Evolutionary conservation across 129 eudicot genomes (phyloP).

Genomic region (Flaveria sonorensis): DNA sequence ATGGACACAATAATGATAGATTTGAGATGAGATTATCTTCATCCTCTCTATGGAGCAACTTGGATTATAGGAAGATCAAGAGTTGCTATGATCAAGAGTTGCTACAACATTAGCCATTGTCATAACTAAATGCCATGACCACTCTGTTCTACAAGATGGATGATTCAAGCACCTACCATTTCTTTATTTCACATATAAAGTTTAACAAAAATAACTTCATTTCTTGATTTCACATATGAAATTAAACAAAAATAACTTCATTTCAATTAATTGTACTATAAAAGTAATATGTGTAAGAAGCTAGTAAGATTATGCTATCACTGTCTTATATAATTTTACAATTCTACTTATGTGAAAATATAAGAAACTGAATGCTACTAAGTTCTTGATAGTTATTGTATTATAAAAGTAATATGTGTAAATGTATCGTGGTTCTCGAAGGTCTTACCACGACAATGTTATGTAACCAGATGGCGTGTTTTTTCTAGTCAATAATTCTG

Average conservation of each 20-base stretch:
- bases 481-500: conserved; percentile 17
- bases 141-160: conserved; percentile 27
- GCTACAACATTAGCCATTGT: neutral
- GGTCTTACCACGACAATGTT: neutral
- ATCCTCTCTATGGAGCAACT: too few relatives aligned
- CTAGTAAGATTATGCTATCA: neutral
- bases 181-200: neutral
- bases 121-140: conserved; percentile 30
- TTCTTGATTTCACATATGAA: neutral
- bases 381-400: neutral
- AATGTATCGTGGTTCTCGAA: neutral
- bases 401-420: too few relatives aligned
- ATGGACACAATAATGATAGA: too few relatives aligned
- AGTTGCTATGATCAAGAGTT: too few relatives aligned
- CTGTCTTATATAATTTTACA: neutral
- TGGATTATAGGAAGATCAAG: too few relatives aligned
- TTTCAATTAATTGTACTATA: too few relatives aligned
- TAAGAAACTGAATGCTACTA: neutral
- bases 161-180: conserved; percentile 36
- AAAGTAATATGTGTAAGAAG: too few relatives aligned
- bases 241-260: too few relatives aligned
- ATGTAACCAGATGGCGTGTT: neutral
- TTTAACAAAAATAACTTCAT: neutral
- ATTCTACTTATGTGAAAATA: neutral
- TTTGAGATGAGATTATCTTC: too few relatives aligned